phyloP scores from a whole-genome alignment of 2,329 filamentous ascomycete genomes.

The Colletotrichum higginsianum region DNA sequence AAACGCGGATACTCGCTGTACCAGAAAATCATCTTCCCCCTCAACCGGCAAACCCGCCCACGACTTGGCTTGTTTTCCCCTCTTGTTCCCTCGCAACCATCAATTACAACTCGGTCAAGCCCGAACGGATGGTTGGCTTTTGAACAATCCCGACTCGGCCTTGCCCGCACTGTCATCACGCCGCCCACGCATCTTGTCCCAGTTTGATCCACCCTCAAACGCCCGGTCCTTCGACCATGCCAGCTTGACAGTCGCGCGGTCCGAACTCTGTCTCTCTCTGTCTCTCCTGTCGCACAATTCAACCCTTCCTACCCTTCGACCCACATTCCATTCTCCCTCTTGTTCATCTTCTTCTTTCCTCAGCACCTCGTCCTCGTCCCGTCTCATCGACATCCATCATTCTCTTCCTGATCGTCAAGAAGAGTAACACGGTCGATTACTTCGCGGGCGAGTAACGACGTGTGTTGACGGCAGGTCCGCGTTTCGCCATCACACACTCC shows the following conservation, averaged over 20 bases:
- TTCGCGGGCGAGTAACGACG: conserved; percentile 67
- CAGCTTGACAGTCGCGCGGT: conserved; percentile 33
- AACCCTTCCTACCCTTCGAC: conserved; percentile 24
- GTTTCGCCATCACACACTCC: conserved; percentile 33
- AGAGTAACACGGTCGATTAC: conserved; percentile 57
- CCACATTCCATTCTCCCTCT: conserved; percentile 41
- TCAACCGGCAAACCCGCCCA: background rate
- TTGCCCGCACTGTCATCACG: conserved; percentile 19
- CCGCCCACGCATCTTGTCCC: conserved; percentile 2
- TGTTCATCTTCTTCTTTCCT: conserved; percentile 23
- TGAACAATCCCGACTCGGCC: conserved; percentile 15
- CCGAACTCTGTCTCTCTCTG: conserved; percentile 19
- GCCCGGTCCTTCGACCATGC: conserved; percentile 38
- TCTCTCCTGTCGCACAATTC: conserved; percentile 27
- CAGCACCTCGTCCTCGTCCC: conserved; percentile 27
- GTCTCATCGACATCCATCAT: conserved; percentile 34
- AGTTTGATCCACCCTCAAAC: conserved; percentile 37
- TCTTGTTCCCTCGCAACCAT: conserved; percentile 6
- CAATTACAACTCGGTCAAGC: conserved; percentile 17
- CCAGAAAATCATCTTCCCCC: conserved; percentile 15
- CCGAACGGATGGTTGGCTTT: conserved; percentile 14
- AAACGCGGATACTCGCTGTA: conserved; percentile 39
- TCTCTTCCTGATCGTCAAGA: conserved; percentile 43
- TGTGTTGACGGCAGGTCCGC: conserved; percentile 60
- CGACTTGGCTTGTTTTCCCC: conserved; percentile 10